A percentile compares a stretch with the other conserved stretches of the same genome.
Evolutionary conservation across 2,329 filamentous ascomycete species (phyloP).

Genomic region (Ascochyta koolunga): DNA sequence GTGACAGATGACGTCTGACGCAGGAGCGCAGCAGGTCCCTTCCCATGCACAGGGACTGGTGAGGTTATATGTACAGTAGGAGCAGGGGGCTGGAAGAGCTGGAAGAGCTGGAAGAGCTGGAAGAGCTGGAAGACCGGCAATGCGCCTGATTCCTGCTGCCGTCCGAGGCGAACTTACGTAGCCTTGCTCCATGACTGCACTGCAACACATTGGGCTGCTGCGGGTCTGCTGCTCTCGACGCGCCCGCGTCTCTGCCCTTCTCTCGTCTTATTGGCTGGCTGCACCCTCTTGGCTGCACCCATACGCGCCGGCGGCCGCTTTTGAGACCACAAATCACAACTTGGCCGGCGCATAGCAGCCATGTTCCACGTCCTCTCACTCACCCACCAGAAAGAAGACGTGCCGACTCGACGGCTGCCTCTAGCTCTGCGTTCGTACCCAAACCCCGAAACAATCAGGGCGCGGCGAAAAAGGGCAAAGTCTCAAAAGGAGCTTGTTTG

Average conservation of each 20-base stretch:
- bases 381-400: slow-evolving; percentile 11
- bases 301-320: slow-evolving; percentile 43
- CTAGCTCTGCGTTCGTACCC: no score
- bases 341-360: slow-evolving; percentile 39
- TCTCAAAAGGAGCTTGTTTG: background rate
- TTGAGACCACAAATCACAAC: slow-evolving; percentile 36
- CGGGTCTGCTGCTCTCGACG: slow-evolving; percentile 20
- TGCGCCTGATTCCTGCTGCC: slow-evolving; percentile 15
- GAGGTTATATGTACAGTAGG: slow-evolving; percentile 16
- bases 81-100: no score
- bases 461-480: no score
- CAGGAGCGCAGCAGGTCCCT: slow-evolving; percentile 6
- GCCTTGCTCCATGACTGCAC: slow-evolving; percentile 22
- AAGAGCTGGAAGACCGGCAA: slow-evolving; percentile 13
- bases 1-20: slow-evolving; percentile 21
- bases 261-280: slow-evolving; percentile 35
- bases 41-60: slow-evolving; percentile 12
- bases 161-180: slow-evolving; percentile 28
- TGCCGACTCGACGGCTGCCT: slow-evolving; percentile 16
- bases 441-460: background rate
- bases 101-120: no score
- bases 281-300: background rate
- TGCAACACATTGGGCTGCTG: slow-evolving; percentile 16
- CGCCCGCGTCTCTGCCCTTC: slow-evolving; percentile 19
- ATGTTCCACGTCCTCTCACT: slow-evolving; percentile 6